These are phyloP conservation scores for Purpureocillium lavendulum DNA, from an alignment of 2,329 filamentous ascomycete species.

Conservation along the genomic window DNA sequence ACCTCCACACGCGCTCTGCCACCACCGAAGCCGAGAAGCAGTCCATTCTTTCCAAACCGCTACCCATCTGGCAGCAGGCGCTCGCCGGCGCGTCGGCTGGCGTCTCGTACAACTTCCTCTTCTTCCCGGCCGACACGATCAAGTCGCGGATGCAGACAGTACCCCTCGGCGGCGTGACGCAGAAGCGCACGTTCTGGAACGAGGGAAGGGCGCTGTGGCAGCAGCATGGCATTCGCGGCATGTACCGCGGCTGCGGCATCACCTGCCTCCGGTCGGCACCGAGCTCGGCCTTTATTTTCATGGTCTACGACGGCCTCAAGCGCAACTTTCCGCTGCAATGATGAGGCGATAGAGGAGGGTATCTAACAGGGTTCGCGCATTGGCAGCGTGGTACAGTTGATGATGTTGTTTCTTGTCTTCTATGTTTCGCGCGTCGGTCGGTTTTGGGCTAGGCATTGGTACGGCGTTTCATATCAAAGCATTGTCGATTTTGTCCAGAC, in stretches of 20 bases:
- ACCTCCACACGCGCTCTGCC: slow-evolving; percentile 37
- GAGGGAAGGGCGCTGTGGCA: slow-evolving; percentile 71
- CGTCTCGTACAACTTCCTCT: slow-evolving; percentile 92
- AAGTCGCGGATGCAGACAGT: slow-evolving; percentile 96
- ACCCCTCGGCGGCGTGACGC: slow-evolving; percentile 49
- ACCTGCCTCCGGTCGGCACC: slow-evolving; percentile 82
- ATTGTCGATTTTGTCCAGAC: no score
- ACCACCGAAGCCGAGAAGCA: slow-evolving; percentile 30
- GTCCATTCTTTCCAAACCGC: slow-evolving; percentile 36
- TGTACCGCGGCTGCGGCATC: slow-evolving; percentile 93
- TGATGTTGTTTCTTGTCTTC: slow-evolving; percentile 4
- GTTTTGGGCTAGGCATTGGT: background rate
- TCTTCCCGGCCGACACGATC: slow-evolving; percentile 95
- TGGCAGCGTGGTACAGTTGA: background rate
- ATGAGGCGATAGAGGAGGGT: background rate
- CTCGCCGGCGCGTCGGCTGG: slow-evolving; percentile 80
- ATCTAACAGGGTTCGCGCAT: background rate
- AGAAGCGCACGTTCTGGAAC: slow-evolving; percentile 59
- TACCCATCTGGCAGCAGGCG: slow-evolving; percentile 83
- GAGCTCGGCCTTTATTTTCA: slow-evolving; percentile 97
- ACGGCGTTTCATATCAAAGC: slow-evolving; percentile 1
- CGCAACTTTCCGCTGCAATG: slow-evolving; percentile 48
- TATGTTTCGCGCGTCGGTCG: slow-evolving; percentile 10
- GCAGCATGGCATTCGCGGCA: slow-evolving; percentile 70
- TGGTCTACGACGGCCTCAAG: slow-evolving; percentile 84